A percentile compares a stretch with the other conserved stretches of the same genome.
Evolutionary conservation across 805 yeast species (phyloP).

Genomic region (Nakazawaea laoshanensis): DNA sequence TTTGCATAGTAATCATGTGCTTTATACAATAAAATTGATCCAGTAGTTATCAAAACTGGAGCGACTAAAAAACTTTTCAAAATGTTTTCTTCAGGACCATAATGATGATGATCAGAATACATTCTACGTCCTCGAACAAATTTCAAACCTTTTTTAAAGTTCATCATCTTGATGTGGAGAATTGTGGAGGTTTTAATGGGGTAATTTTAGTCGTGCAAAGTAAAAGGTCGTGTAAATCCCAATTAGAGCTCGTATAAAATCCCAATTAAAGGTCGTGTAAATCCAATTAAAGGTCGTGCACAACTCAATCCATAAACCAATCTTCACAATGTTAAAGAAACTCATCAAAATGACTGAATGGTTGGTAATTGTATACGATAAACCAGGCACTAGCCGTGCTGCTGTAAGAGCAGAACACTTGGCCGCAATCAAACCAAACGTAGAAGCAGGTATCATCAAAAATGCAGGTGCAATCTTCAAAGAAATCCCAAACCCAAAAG

Average conservation of each 20-base stretch:
- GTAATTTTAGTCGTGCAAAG: conserved; percentile 2
- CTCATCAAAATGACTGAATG: conserved; percentile 55
- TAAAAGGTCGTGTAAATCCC: no score
- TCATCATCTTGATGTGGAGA: no score
- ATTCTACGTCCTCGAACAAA: no score
- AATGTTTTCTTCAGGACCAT: conserved; percentile 20
- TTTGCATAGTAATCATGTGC: conserved; percentile 41
- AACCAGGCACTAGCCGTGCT: conserved; percentile 40
- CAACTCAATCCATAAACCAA: no score
- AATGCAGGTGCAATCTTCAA: conserved; percentile 45
- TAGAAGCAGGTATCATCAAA: conserved; percentile 34
- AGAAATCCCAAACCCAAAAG: conserved; percentile 27
- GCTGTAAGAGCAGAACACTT: conserved; percentile 45
- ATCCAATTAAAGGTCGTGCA: no score
- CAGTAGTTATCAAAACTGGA: conserved; percentile 13
- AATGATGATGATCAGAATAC: conserved; percentile 12
- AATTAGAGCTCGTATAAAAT: no score
- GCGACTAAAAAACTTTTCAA: conserved; percentile 17
- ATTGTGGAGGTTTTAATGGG: no score
- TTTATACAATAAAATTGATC: conserved; percentile 35
- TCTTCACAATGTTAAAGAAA: conserved; percentile 20
- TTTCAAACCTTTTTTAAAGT: no score
- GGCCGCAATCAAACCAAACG: conserved; percentile 32
- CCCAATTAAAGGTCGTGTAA: no score
- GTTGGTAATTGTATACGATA: conserved; percentile 63